These are phyloP conservation scores for Priceomyces castillae DNA, from an alignment of 805 yeast species.

Conservation along the genomic window DNA sequence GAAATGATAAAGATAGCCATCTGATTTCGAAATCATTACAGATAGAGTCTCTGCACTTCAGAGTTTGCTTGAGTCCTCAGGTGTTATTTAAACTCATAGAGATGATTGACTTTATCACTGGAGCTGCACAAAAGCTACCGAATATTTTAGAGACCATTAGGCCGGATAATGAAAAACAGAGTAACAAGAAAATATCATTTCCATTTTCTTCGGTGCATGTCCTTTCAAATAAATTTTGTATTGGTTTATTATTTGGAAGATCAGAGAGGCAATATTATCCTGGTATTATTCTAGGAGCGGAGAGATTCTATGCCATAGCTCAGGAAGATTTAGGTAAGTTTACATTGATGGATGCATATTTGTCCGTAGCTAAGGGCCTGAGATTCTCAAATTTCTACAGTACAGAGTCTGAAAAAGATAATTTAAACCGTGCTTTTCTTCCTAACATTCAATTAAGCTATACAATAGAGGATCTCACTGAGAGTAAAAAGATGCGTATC, in stretches of 20 bases:
- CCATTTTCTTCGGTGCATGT: constrained; percentile 54
- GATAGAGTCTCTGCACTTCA: constrained; percentile 55
- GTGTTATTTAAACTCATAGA: constrained; percentile 41
- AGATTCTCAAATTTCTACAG: constrained; percentile 50
- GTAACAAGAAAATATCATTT: background rate
- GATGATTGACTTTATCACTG: constrained; percentile 23
- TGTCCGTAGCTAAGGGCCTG: constrained; percentile 68
- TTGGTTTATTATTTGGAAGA: constrained; percentile 75
- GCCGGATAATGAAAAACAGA: background rate
- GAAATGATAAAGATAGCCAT: constrained; percentile 30
- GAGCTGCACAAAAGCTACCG: background rate
- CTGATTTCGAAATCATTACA: constrained; percentile 45
- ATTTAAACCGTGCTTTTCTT: constrained; percentile 61
- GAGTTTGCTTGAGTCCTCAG: constrained; percentile 56
- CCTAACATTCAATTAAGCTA: constrained; percentile 65
- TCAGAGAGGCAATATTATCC: constrained; percentile 46
- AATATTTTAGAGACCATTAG: background rate
- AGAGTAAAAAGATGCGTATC: constrained; percentile 41
- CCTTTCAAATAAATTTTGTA: constrained; percentile 60
- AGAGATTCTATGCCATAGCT: constrained; percentile 63
- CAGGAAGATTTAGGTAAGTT: constrained; percentile 64
- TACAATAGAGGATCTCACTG: constrained; percentile 27
- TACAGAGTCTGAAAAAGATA: constrained; percentile 41
- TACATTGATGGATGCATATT: constrained; percentile 63
- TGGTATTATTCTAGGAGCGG: constrained; percentile 79